These are phyloP conservation scores for Botrytis squamosa DNA, from an alignment of 2,329 filamentous ascomycete genomes.

Conservation along the genomic window DNA sequence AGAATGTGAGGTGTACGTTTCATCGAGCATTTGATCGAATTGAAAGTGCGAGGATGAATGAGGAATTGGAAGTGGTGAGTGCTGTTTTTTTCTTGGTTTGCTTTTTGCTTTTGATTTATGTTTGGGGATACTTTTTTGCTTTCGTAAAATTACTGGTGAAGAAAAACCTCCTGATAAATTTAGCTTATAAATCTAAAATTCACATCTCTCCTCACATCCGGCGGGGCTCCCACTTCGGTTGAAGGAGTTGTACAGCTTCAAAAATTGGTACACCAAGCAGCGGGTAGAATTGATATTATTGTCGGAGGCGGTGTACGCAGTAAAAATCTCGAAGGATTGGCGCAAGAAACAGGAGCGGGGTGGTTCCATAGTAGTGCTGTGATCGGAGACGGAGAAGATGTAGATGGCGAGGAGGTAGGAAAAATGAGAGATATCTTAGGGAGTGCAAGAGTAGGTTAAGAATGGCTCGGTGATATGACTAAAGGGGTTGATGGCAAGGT, in stretches of 20 bases:
- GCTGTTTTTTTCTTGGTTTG: background rate
- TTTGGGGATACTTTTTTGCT: background rate
- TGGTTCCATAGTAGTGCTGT: slow-evolving; percentile 47
- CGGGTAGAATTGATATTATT: slow-evolving; percentile 45
- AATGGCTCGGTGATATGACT: background rate
- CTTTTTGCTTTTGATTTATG: background rate
- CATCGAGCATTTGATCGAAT: slow-evolving; percentile 53
- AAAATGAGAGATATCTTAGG: slow-evolving; percentile 17
- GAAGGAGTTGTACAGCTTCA: slow-evolving; percentile 26
- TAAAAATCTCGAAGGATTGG: slow-evolving; percentile 43
- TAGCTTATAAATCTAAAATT: slow-evolving; percentile 38
- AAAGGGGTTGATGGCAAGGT: background rate
- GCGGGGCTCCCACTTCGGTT: slow-evolving; percentile 36
- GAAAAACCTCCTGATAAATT: background rate
- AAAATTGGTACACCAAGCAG: slow-evolving; percentile 39
- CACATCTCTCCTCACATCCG: slow-evolving; percentile 49
- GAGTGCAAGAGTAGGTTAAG: background rate
- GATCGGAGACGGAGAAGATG: slow-evolving; percentile 37
- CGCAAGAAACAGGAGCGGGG: slow-evolving; percentile 27
- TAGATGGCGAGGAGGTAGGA: slow-evolving; percentile 30
- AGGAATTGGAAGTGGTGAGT: slow-evolving; percentile 39
- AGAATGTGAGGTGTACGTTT: slow-evolving; percentile 50
- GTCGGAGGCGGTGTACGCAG: slow-evolving; percentile 51
- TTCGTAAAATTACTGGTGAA: background rate
- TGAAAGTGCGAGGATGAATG: slow-evolving; percentile 24